phyloP scores from a whole-genome alignment of 2,329 filamentous ascomycete species.

The Zymoseptoria passerinii region DNA sequence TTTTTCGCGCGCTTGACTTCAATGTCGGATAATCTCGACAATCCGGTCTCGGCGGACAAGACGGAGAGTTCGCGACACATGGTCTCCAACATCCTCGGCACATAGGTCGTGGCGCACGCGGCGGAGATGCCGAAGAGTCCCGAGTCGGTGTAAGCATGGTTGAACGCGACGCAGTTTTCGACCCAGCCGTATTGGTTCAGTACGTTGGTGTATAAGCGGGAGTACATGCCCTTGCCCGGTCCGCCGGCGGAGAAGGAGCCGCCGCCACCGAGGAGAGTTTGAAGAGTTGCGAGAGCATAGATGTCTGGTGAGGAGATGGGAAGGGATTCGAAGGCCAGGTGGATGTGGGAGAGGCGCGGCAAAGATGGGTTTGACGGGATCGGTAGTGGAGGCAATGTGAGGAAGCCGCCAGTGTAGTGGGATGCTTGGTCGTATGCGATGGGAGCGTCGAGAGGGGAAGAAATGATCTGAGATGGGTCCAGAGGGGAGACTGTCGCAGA shows the following conservation, averaged over 20 bases:
- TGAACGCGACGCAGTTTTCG: constrained; percentile 90
- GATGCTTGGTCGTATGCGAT: constrained; percentile 57
- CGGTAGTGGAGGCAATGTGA: constrained; percentile 72
- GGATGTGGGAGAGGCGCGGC: constrained; percentile 81
- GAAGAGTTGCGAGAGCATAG: constrained; percentile 89
- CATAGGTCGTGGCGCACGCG: constrained; percentile 70
- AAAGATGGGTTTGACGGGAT: constrained; percentile 68
- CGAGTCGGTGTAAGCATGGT: constrained; percentile 93
- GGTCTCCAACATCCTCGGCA: constrained; percentile 80
- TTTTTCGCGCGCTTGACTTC: constrained; percentile 96
- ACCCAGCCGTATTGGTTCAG: constrained; percentile 98
- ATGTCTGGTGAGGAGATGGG: constrained; percentile 87
- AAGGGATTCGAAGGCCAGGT: constrained; percentile 90
- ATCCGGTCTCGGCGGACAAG: constrained; percentile 68
- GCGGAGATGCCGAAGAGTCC: constrained; percentile 92
- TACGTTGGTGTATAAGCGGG: constrained; percentile 91
- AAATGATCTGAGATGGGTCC: constrained; percentile 38
- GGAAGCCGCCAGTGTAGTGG: constrained; percentile 88
- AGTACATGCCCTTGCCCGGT: constrained; percentile 98
- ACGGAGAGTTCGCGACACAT: constrained; percentile 85
- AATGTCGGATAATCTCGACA: constrained; percentile 57
- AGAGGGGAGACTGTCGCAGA: constrained; percentile 51
- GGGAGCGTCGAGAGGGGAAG: constrained; percentile 37
- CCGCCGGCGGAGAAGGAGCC: constrained; percentile 95
- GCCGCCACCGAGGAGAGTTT: constrained; percentile 90